Base-by-base conservation (phyloP, 139 green algal species). In the Penium margaritaceum region DNA sequence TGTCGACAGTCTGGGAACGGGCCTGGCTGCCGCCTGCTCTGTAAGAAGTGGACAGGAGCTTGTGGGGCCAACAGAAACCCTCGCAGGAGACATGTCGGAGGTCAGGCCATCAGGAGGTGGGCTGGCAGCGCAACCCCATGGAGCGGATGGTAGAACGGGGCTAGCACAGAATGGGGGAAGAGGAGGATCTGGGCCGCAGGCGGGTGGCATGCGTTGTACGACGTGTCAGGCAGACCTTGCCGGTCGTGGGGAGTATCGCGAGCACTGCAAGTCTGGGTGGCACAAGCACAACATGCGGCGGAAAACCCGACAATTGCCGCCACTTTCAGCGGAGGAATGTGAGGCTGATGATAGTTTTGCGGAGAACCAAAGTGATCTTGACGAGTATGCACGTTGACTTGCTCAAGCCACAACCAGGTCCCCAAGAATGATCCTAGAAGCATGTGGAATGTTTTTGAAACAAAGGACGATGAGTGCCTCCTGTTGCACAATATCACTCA, bases 251-350 rank as follows among this genome's bases (percentile, higher is more conserved):
- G 88, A 95, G 74, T 88, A 93, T 77, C 80, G 91, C 0, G 74
- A 78, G 33, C 91, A 97, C 75, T 96, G 95, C 76, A 87, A 87
- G 29, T 88, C 83, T 0, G 91, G 97, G 76, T 97, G 91, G 92
- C 91, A 97, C 73, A 77, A 89, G 53, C 78, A 80, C 72, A 97
- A 96, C 51, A 75, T 94, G 15, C 91, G 91, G 82, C 83, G 88
- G 0, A 83, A 88, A 1, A 34, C 87, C 2, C 69, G 74, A 4
- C 84, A 85, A 34, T 77, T 85, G 66, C 78, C 84, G 14, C 68
- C 83, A 1, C 34, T 95, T 1, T 76, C 67, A 35, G 83, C 88
- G 70, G 81, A 78, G 24, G 81, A 89, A 30, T 72, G 35, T n/a
- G 70, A 63, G 53, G 38, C 37, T 1, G 78, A 84, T 19, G 2